These are phyloP conservation scores for Citrus australasica DNA, from an alignment of 345 rosid genomes.

Conservation along the genomic window DNA sequence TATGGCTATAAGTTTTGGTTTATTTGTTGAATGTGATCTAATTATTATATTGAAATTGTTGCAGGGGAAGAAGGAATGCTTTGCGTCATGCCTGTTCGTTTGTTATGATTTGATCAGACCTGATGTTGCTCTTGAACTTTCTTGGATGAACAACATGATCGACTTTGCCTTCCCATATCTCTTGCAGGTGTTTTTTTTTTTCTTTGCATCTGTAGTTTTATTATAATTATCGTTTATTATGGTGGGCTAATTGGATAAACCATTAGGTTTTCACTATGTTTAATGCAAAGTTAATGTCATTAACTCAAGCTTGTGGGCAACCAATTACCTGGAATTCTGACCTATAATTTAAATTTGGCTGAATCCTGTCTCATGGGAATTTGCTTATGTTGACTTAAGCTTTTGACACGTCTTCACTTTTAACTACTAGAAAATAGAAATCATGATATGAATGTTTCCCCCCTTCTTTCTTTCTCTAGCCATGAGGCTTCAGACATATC, in stretches of 20 bases:
- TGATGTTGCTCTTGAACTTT: conserved; percentile 82
- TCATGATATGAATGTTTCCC: neutral
- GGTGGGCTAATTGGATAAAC: neutral
- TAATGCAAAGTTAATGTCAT: neutral
- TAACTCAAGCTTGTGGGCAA: neutral
- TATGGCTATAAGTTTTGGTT: neutral
- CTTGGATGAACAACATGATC: conserved; percentile 86
- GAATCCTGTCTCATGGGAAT: neutral
- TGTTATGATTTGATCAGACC: conserved; percentile 83
- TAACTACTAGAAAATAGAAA: neutral
- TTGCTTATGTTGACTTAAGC: neutral
- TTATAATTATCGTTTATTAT: neutral
- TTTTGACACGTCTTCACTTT: neutral
- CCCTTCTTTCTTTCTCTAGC: too few relatives aligned
- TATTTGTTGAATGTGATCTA: neutral
- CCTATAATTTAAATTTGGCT: neutral
- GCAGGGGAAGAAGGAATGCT: conserved; percentile 93
- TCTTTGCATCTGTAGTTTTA: neutral
- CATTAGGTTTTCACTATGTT: neutral
- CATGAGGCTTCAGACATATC: neutral
- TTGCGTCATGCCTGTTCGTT: conserved; percentile 90
- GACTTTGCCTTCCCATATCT: conserved; percentile 90
- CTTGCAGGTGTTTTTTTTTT: conserved; percentile 46
- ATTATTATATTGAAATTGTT: conserved; percentile 8
- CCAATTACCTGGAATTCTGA: neutral